Base-by-base conservation (phyloP, 2,329 filamentous ascomycete genomes). In the Fonsecaea multimorphosa region DNA sequence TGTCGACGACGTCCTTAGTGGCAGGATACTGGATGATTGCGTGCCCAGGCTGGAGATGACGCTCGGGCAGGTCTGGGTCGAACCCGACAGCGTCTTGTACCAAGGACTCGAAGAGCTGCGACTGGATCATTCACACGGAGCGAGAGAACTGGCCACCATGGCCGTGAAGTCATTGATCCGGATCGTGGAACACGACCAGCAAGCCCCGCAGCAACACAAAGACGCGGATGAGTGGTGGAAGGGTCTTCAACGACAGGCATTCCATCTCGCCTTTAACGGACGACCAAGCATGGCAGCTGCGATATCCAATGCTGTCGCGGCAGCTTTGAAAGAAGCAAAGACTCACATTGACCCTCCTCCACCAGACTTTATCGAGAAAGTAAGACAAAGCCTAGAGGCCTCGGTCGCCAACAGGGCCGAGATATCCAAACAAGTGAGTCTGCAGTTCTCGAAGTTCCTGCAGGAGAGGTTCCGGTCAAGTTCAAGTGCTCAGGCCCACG, bases 241-340 rank as follows among this genome's bases (percentile, higher is more conserved):
- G 85, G 14, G 82, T 85, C 77, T 81, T 80, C 1, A 85, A 29
- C 52, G 61, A 36, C 61, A 69, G 51, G 61, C 83, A 1, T 90
- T 88, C 84, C 85, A 89, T 73, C 76, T 91, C 1, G 86, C 85
- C 75, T 88, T 88, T 71, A 87, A 88, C 61, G 86, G 87, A 0
- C 82, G 87, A n/a, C 86, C 87, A 68, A 87, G 84, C 73, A 90
- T 90, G 87, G 84, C 84, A 0, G 84, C 87, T 0, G 83, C 87
- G 1, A 86, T 89, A 31, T 78, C 86, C 44, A 80, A 77, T 53
- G 80, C 79, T 11, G 65, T 88, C 9, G 74, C 87, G 4, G 76
- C 78, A 12, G 79, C 80, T 2, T 76, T 89, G 38, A 73, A 76
- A 12, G 70, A 73, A 2, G 76, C 84, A 38, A 76, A 81, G 55